Evolutionary conservation across 2,329 filamentous ascomycete genomes (phyloP).

Genomic region (Ophidiomyces ophidiicola): DNA sequence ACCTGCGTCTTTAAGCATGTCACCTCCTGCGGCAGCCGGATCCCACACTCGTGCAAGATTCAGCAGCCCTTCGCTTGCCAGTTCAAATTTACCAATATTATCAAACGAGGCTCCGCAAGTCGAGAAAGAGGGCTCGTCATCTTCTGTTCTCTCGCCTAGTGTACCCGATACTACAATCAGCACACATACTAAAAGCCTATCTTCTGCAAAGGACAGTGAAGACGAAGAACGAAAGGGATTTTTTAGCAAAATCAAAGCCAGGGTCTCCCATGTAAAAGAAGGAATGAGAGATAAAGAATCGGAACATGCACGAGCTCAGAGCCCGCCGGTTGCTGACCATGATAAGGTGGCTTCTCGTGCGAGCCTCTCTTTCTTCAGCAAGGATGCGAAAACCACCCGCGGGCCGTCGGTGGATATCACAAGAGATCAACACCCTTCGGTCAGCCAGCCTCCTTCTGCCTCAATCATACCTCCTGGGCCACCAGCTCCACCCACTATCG

Average conservation of each 20-base stretch:
- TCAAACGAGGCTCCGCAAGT: conserved; percentile 34
- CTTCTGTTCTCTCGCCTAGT: conserved; percentile 21
- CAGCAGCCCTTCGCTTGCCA: conserved; percentile 58
- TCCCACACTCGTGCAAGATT: conserved; percentile 51
- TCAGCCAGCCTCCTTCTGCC: conserved; percentile 16
- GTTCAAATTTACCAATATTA: conserved; percentile 40
- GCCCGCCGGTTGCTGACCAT: conserved; percentile 33
- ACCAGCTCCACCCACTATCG: conserved; percentile 22
- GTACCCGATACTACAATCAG: conserved; percentile 30
- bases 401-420: conserved; percentile 15
- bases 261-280: conserved; percentile 43
- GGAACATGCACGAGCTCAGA: conserved; percentile 43
- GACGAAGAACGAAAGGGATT: conserved; percentile 47
- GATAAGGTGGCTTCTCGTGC: conserved; percentile 25
- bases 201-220: conserved; percentile 18
- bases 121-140: conserved; percentile 24
- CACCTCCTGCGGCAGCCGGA: conserved; percentile 43
- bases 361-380: conserved; percentile 25
- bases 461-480: conserved; percentile 16
- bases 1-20: conserved; percentile 32
- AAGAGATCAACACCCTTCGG: conserved; percentile 20
- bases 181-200: conserved; percentile 16
- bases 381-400: conserved; percentile 15
- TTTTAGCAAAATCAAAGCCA: conserved; percentile 54
- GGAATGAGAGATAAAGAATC: conserved; percentile 45